phyloP scores from a whole-genome alignment of 192 early-diverging fungal species.

The Fimicolochytrium jonesii region DNA sequence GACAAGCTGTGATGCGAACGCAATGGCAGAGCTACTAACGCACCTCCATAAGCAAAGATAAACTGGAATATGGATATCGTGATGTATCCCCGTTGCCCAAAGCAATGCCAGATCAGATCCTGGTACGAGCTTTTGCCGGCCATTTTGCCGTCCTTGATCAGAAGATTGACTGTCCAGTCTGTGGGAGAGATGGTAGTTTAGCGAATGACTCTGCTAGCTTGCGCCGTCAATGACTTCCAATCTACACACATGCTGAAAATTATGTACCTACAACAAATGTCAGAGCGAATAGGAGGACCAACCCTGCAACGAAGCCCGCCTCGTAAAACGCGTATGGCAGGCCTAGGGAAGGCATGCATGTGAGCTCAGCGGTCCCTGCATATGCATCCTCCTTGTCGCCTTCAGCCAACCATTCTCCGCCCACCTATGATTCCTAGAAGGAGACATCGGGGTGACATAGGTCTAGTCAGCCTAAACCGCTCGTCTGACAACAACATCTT shows the following conservation, averaged over 20 bases:
- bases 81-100: constrained; percentile 68
- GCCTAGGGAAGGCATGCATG: too few relatives aligned
- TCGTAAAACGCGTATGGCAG: constrained; percentile 81
- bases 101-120: constrained; percentile 76
- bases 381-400: too few relatives aligned
- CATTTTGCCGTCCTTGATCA: constrained; percentile 72
- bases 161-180: constrained; percentile 51
- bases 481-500: neutral
- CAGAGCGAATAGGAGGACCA: constrained; percentile 49
- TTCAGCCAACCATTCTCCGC: neutral
- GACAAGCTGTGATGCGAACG: too few relatives aligned
- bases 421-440: constrained; percentile 19
- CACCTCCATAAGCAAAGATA: constrained; percentile 88
- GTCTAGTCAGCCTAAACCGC: neutral
- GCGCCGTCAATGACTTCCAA: constrained; percentile 8
- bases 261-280: constrained; percentile 59
- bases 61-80: constrained; percentile 86
- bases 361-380: too few relatives aligned
- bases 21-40: too few relatives aligned
- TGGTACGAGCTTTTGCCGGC: constrained; percentile 78
- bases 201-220: neutral
- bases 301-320: constrained; percentile 63
- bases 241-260: neutral
- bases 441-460: neutral
- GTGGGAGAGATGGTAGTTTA: too few relatives aligned